Base-by-base conservation (phyloP, 176 grass and related monocot genomes). In the Miscanthus lutarioriparius region DNA sequence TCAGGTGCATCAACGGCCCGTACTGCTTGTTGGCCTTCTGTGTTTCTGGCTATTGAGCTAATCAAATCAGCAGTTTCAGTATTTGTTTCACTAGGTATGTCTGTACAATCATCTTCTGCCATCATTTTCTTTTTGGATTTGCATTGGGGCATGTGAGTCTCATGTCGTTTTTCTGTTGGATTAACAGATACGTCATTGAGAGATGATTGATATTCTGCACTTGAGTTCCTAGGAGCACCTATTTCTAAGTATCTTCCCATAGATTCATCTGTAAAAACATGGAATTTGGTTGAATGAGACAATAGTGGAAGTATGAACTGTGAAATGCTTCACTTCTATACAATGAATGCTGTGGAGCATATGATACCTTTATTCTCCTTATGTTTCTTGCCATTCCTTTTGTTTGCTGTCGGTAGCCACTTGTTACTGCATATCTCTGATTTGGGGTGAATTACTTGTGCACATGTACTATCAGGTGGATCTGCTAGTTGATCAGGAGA, bases 191-290 rank as follows among this genome's bases (percentile, higher is more conserved):
- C 48, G 19, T 91, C 87, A 75, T 84, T 81, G 38, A 53, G 88
- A 75, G 74, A 79, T 74, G 79, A 86, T 83, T 86, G 84, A 78
- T 95, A 84, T 13, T 77, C 80, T 28, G 32, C 64, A 77, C 88
- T 86, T 72, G 83, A 82, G 77, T 82, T 93, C 40, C 87, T 77
- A 72, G 87, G 86, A 83, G 91, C 83, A 43, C 93, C 91, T 80
- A 95, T 98, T 91, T 92, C 91, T 82, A 98, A 90, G 83, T 92
- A 90, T 65, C 89, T 92, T 22, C 89, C 89, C 93, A 93, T 90
- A 77, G 85, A 89, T 19, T 95, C 93, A 80, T 98, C 96, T 98
- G 70, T 38, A 83, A 33, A 82, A 89, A 67, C 54, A 30, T 38
- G 45, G 47, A 66, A 76, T 56, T 75, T 48, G 16, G 47, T 83